Conservation (phyloP, 192 early-diverging fungal species). For the Allomyces macrogynus region DNA sequence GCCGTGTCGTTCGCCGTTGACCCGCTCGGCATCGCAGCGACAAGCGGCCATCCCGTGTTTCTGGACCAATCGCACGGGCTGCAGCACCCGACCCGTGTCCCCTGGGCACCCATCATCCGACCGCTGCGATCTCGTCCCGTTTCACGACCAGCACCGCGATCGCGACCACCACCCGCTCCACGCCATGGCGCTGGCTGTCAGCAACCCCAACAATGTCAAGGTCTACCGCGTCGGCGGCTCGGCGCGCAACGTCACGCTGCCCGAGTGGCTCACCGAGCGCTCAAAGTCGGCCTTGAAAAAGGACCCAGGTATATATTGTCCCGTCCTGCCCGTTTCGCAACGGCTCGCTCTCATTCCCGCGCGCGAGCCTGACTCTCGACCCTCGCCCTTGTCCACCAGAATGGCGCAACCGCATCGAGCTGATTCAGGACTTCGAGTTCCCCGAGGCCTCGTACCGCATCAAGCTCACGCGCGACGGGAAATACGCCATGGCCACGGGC, state of each 20-base stretch:
- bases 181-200: constrained; percentile 61
- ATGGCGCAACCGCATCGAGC: constrained; percentile 73
- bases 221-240: constrained; percentile 64
- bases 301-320: constrained; percentile 37
- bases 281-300: constrained; percentile 74
- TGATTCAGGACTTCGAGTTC: constrained; percentile 97
- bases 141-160: too few relatives aligned
- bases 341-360: background rate
- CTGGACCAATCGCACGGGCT: too few relatives aligned
- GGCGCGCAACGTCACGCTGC: constrained; percentile 58
- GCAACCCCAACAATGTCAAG: constrained; percentile 82
- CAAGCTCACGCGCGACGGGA: constrained; percentile 64
- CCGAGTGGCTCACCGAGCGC: constrained; percentile 80
- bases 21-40: too few relatives aligned
- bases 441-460: constrained; percentile 77
- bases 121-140: too few relatives aligned
- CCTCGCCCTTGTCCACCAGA: constrained; percentile 24
- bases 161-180: too few relatives aligned
- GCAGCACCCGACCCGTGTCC: too few relatives aligned
- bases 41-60: too few relatives aligned
- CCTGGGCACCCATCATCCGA: too few relatives aligned
- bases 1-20: too few relatives aligned
- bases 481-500: constrained; percentile 73
- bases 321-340: background rate
- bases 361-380: background rate